Base-by-base conservation (phyloP, 2,329 filamentous ascomycete species). In the Aspergillus sp. region DNA sequence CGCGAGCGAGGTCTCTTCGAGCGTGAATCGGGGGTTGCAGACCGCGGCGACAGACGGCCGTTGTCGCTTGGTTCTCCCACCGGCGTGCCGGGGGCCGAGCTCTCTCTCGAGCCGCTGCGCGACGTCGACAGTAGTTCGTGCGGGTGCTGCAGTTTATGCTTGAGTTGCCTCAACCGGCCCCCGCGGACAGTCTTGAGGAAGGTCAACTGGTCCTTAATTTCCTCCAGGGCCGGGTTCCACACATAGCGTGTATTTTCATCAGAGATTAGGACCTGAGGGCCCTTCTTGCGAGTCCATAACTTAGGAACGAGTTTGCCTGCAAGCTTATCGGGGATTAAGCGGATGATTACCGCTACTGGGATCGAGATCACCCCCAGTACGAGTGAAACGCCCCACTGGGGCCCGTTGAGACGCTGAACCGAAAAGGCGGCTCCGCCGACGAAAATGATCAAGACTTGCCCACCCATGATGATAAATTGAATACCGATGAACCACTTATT, bases 371-470 rank as follows among this genome's bases (percentile, higher is more conserved):
- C 63, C 16, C 81, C 81, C 16, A 85, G 69, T 1, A 83, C 67
- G 34, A 85, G 64, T 19, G 78, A 82, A 58, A 79, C 76, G 5
- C 67, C 80, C 81, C 81, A 85, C 41, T 83, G 75, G 4, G 68
- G 57, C 14, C 74, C 77, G n/a, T 71, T 71, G 34, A 84, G 65
- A 1, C 66, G 68, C 5, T 59, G 60, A 1, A 80, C 76, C 8
- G 75, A 72, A 50, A 86, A 83, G 0, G 79, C 80, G 16, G 67
- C 61, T 5, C 80, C 78, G 41, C 80, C 81, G 37, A 82, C 69
- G 45, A 81, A 80, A 37, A 85, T 68, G 48, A 85, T 85, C 55
- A 82, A 54, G n/a, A 80, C 67, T 49, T 85, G 81, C 6, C 80
- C 80, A 8, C 69, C 76, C 26, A 82, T 63, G 47, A 82, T 85